These are phyloP conservation scores for Inga oerstediana DNA, from an alignment of 306 rosid genomes.

Conservation along the genomic window DNA sequence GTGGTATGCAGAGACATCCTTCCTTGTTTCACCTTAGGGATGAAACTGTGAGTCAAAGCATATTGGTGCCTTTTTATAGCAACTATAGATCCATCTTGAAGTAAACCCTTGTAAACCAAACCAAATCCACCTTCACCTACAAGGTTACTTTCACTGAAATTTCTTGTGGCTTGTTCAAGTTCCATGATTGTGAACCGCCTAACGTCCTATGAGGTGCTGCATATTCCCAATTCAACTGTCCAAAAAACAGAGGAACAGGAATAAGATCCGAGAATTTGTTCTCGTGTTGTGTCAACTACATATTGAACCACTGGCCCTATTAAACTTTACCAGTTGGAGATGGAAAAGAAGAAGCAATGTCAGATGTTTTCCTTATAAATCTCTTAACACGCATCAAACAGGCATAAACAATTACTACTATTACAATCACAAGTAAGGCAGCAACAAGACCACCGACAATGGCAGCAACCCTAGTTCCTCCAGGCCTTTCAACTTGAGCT, in stretches of 20 bases:
- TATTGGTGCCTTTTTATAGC: conserved; percentile 62
- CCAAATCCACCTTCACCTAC: conserved; percentile 75
- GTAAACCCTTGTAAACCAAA: conserved; percentile 69
- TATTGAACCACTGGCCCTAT: not conserved
- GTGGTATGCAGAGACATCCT: conserved; percentile 4
- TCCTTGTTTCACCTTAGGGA: conserved; percentile 47
- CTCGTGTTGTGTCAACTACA: not conserved
- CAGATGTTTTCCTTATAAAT: conserved; percentile 54
- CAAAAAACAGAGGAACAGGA: not conserved
- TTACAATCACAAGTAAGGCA: conserved; percentile 45
- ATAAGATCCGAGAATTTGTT: not conserved
- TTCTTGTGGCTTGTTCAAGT: conserved; percentile 63
- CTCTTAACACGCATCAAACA: conserved; percentile 52
- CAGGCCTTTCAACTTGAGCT: conserved; percentile 37
- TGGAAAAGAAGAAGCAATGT: conserved; percentile 57
- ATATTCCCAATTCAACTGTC: conserved; percentile 64
- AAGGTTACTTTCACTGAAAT: conserved; percentile 56
- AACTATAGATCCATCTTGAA: conserved; percentile 77
- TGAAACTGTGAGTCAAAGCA: conserved; percentile 49
- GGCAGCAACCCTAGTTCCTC: conserved; percentile 43
- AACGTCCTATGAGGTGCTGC: conserved; percentile 39
- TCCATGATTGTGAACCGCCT: conserved; percentile 55
- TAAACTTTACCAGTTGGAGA: conserved; percentile 56
- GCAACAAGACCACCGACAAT: conserved; percentile 51
- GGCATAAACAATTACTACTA: conserved; percentile 46